Conservation (phyloP, 768 basidiomycete genomes). For the Coprinopsis sp. region DNA sequence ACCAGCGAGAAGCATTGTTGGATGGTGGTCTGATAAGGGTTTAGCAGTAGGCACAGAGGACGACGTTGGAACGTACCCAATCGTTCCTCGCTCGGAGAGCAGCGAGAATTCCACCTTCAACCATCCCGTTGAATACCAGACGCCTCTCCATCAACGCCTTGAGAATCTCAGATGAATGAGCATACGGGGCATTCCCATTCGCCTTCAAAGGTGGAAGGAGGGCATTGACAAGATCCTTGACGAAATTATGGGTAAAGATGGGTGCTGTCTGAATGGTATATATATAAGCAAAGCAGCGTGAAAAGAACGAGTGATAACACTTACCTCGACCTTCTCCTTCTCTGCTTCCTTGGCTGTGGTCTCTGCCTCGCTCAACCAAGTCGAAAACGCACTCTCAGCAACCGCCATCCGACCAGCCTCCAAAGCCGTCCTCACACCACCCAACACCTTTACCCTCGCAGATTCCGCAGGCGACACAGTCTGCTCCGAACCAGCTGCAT, state of each 20-base stretch:
- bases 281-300: neutral
- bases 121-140: slow-evolving; percentile 57
- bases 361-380: slow-evolving; percentile 46
- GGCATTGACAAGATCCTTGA: slow-evolving; percentile 53
- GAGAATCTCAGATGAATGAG: slow-evolving; percentile 54
- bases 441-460: slow-evolving; percentile 28
- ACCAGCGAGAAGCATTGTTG: slow-evolving; percentile 49
- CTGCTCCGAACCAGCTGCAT: neutral
- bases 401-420: slow-evolving; percentile 39
- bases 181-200: slow-evolving; percentile 12
- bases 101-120: slow-evolving; percentile 53
- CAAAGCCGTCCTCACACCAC: slow-evolving; percentile 36
- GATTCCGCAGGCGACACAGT: slow-evolving; percentile 14
- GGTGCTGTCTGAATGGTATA: slow-evolving; percentile 1
- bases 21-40: slow-evolving; percentile 35
- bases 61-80: slow-evolving; percentile 50
- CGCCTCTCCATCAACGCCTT: slow-evolving; percentile 50
- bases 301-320: neutral
- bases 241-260: slow-evolving; percentile 42
- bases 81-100: slow-evolving; percentile 52
- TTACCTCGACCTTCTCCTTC: slow-evolving; percentile 16
- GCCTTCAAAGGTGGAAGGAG: slow-evolving; percentile 38
- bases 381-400: slow-evolving; percentile 57
- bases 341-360: slow-evolving; percentile 22
- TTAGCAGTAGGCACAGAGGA: neutral